Percentiles rank a stretch among this genome's conserved stretches.
Conservation (phyloP, 1,139 yeast genomes). For the Saccharomyces hybrid region DNA sequence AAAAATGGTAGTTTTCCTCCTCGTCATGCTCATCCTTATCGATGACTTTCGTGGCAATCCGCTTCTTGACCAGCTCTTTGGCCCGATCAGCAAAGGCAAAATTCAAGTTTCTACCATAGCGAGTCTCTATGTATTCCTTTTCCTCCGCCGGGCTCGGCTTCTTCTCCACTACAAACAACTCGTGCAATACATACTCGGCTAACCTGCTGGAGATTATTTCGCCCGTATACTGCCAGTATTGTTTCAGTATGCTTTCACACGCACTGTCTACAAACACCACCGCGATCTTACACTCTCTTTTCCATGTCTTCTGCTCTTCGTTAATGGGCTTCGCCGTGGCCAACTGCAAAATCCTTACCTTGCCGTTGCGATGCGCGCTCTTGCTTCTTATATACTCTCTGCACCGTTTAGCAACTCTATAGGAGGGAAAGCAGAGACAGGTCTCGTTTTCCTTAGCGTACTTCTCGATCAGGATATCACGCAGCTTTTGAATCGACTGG, state of each 20-base stretch:
- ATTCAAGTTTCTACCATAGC: conserved; percentile 84
- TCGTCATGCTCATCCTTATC: conserved; percentile 35
- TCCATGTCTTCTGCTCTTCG: conserved; percentile 50
- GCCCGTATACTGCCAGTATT: conserved; percentile 95
- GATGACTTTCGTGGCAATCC: conserved; percentile 65
- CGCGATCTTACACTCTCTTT: conserved; percentile 61
- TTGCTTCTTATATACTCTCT: conserved; percentile 56
- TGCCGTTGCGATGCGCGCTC: conserved; percentile 55
- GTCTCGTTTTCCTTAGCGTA: conserved; percentile 67
- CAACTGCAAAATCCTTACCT: conserved; percentile 67
- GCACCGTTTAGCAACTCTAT: conserved; percentile 74
- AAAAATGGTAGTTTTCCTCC: conserved; percentile 30
- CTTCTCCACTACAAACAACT: conserved; percentile 36
- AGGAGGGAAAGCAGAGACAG: conserved; percentile 67
- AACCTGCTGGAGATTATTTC: conserved; percentile 89
- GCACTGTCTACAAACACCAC: conserved; percentile 59
- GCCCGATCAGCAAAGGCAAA: conserved; percentile 69
- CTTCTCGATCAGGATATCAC: conserved; percentile 39
- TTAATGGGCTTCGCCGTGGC: conserved; percentile 62
- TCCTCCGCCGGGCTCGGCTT: conserved; percentile 37
- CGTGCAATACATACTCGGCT: conserved; percentile 75
- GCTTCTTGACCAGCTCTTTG: conserved; percentile 58
- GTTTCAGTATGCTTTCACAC: conserved; percentile 55
- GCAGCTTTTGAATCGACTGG: conserved; percentile 55
- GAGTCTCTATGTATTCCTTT: conserved; percentile 70